Evolutionary conservation across 495 filamentous ascomycete genomes (phyloP), one percentile per base, ranked within the genome.

Genomic region (Neurospora africana): DNA sequence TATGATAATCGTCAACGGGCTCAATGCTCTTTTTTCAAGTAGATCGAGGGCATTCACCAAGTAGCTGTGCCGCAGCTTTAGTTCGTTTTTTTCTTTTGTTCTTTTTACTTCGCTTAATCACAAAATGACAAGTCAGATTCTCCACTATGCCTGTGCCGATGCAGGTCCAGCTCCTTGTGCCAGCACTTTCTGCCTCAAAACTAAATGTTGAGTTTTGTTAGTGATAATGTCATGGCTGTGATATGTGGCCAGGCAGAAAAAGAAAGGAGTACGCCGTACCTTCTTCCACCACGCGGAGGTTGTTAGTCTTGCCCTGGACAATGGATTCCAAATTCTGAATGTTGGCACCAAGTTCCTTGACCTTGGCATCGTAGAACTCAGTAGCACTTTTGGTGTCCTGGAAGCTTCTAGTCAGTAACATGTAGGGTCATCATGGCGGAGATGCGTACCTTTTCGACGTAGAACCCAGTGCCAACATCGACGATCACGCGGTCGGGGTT

Each of bases 381-480:
- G 85, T 85, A 1, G 95, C 96, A 73, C 92, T 92, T 67, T 87
- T 87, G 5, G 90, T 85, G 19, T 87, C 90, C 90, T 87, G 70
- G 37, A 47, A 4, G 21, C 19, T 40, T 65, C 40, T 21, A 38
- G 70, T 75, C 58, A 74, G 43, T n/a, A 47, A n/a, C 5, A 53
- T 70, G 69, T 70, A 23, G 44, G 27, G 35, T 23, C 68, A 36
- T 36, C 17, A 19, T 37, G 30, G 61, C 15, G 37, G 68, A 40
- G 21, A 43, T 30, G 40, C 78, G 44, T 72, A 92, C 91, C 88
- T 99, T 99, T 83, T 98, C 95, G 71, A 98, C 91, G 79, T 93
- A 98, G 80, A 95, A 99, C 4, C 95, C 95, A 1, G 95, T 99
- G 19, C 95, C 95, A 21, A 99, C 91, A 84, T 99, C 95, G 30